Base-by-base conservation (phyloP, 169 alveolate species). In the Plasmodium sp. region DNA sequence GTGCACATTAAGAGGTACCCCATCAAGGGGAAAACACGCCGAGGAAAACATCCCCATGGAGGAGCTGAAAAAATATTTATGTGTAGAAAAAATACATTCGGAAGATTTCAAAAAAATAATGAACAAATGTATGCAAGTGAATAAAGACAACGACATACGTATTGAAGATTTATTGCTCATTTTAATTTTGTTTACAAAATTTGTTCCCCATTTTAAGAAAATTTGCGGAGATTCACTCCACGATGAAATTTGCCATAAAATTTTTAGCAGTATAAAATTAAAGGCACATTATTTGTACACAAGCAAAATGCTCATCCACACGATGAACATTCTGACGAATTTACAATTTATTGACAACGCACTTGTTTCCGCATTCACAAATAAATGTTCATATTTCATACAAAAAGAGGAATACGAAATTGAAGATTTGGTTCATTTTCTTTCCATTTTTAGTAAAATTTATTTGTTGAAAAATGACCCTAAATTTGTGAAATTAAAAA, bases 221-320 rank as follows among this genome's bases (percentile, higher is more conserved):
- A n/a, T 41, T 5, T 86, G 27, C 34, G 18, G 54, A 18, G 43
- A 51, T 16, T 45, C 43, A 41, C 81, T 22, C 31, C 41, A 79
- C 16, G 6, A 22, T 51, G 73, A 86, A 34, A 43, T 86, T 27
- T 75, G 73, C 33, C 22, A 16, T 18, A 51, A 75, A 12, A 27
- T 86, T 34, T 33, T 74, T 12, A 54, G 16, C 71, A 54, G 71
- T 7, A 45, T 86, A 77, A 86, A 86, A 77, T 77, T 86, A 34
- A 86, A 86, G 77, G 33, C 81, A 75, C 93, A 86, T 51, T 86
- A 86, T 77, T 79, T 86, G 56, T 86, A 86, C 67, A 86, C 93
- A n/a, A 75, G 93, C 33, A 86, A 86, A 77, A 86, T 86, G 93
- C 34, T 86, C 45, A 86, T 86, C 9, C 72, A 86, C 67, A 77